These are phyloP conservation scores for Apophysomyces trapeziformis DNA, from an alignment of 371 early-diverging fungal genomes.

Conservation along the genomic window DNA sequence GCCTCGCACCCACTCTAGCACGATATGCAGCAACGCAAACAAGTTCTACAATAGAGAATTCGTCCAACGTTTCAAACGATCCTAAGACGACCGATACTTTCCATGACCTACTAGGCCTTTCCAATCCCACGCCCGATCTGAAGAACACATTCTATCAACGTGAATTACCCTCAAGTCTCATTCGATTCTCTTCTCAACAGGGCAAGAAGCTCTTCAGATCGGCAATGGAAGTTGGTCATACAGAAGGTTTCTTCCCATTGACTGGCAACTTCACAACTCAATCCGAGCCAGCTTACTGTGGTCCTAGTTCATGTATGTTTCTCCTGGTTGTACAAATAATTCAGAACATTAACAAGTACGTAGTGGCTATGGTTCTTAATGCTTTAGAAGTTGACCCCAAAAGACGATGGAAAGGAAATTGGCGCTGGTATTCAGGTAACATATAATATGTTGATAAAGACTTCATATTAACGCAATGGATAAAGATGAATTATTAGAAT, in stretches of 20 bases:
- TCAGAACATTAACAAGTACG: conserved; percentile 68
- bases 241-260: conserved; percentile 87
- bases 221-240: conserved; percentile 74
- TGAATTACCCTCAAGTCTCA: conserved; percentile 71
- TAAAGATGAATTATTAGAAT: conserved; percentile 83
- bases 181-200: conserved; percentile 77
- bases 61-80: background rate
- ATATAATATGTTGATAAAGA: background rate
- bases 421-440: conserved; percentile 76
- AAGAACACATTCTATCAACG: conserved; percentile 79
- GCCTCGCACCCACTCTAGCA: background rate
- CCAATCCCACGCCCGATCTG: conserved; percentile 37
- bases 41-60: background rate
- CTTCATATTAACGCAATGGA: background rate
- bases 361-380: conserved; percentile 90
- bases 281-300: conserved; percentile 81
- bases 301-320: conserved; percentile 59
- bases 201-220: conserved; percentile 84
- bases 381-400: conserved; percentile 92
- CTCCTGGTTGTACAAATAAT: conserved; percentile 32
- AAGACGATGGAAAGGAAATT: conserved; percentile 89
- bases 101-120: conserved; percentile 28
- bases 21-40: background rate
- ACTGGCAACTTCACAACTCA: conserved; percentile 91
- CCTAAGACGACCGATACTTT: conserved; percentile 12